Percentiles rank a stretch among this genome's conserved stretches.
Conservation (phyloP, 352 stramenopile genomes). For the Thraustochytrium sp. region DNA sequence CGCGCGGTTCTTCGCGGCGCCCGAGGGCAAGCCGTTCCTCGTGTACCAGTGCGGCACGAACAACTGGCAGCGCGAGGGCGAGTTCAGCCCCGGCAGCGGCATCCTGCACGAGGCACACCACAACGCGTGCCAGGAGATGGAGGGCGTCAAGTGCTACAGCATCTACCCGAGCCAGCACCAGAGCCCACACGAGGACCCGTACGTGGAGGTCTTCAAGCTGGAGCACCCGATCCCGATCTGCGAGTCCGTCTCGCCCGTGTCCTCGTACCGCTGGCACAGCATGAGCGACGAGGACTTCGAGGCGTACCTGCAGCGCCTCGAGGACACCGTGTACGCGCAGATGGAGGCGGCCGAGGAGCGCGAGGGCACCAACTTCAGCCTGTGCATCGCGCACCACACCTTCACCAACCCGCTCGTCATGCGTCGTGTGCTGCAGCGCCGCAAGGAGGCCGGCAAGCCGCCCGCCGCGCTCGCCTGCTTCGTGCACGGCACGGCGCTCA, state of each 20-base stretch:
- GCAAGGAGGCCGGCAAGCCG: conserved; percentile 9
- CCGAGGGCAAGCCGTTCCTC: conserved; percentile 17
- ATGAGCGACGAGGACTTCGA: conserved; percentile 25
- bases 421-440: neutral
- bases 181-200: neutral
- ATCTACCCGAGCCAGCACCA: conserved; percentile 32
- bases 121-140: conserved; percentile 7
- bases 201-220: conserved; percentile 37
- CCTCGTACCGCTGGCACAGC: conserved; percentile 17
- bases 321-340: conserved; percentile 23
- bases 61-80: conserved; percentile 38
- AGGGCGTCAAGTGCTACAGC: conserved; percentile 16
- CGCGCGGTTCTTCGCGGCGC: neutral
- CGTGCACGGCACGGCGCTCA: conserved; percentile 29
- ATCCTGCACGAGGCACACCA: conserved; percentile 41
- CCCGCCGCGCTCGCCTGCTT: conserved; percentile 20
- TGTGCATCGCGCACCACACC: conserved; percentile 36
- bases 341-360: conserved; percentile 24
- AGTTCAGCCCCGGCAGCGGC: neutral
- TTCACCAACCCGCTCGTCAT: conserved; percentile 39
- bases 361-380: conserved; percentile 16
- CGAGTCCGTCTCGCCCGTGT: conserved; percentile 4
- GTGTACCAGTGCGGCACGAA: conserved; percentile 36
- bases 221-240: conserved; percentile 28
- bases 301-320: conserved; percentile 6